Evolutionary conservation across 345 rosid species (phyloP), one percentile per base, ranked within the genome.

Genomic region (Brassica rapa): DNA sequence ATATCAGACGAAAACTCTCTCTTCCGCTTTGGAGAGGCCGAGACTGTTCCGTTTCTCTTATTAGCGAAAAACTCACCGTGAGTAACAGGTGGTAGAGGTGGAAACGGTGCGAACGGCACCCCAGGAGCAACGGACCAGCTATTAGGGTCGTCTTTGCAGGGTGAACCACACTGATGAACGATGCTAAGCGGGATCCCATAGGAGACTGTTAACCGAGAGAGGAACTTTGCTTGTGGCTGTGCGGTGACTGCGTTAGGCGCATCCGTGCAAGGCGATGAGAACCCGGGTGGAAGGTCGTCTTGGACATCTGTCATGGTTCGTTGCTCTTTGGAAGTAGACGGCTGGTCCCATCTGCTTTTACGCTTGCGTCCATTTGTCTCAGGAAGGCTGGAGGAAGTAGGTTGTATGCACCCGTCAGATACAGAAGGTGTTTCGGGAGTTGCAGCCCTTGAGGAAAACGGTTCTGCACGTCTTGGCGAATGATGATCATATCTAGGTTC

Each of bases 321-420:
- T 70, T 78, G 84, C 64, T 82, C 86, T 77, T 81, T 79, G 21
- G 69, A 73, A 68, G 63, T 75, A 4, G 89, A 88, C 3, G 94
- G 96, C 75, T 91, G 97, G 87, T 95, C 99, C 99, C 99, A 95
- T 79, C 99, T 89, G 77, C 91, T 93, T 90, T 95, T 95, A 75
- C 97, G 97, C 86, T 93, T 95, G 66, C 96, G 93, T 60, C 81
- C 82, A 70, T 62, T 80, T 46, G 79, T 71, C 67, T 74, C 85
- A 59, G 76, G 78, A 64, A 77, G 81, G 70, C 76, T 85, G 12
- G 77, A 64, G 9, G 76, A 61, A 72, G 77, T 83, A 35, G 89
- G 78, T 35, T 77, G 81, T 60, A 85, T 77, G 55, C 78, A 71
- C 62, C 53, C 72, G 66, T 86, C 93, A 55, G 81, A 83, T 69